Conservation (phyloP, 371 early-diverging fungal genomes). For the Syncephalastrum contaminatum region DNA sequence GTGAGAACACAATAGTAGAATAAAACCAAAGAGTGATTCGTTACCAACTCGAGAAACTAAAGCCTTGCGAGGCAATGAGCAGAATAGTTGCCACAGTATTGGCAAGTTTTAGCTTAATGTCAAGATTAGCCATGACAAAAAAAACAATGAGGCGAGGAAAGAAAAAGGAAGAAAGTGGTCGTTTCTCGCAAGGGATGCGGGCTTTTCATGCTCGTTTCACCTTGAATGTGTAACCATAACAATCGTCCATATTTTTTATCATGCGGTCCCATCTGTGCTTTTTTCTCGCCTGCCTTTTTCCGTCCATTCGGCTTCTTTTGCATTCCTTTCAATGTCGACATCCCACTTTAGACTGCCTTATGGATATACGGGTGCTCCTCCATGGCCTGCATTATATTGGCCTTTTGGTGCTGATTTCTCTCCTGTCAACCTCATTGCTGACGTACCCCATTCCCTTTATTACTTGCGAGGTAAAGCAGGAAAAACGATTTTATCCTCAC, state of each 20-base stretch:
- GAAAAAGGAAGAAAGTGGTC: constrained; percentile 4
- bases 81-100: constrained; percentile 41
- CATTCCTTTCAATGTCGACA: constrained; percentile 23
- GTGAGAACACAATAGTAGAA: too few relatives aligned
- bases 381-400: constrained; percentile 68
- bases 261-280: not conserved
- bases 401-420: constrained; percentile 50
- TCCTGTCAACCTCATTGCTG: constrained; percentile 39
- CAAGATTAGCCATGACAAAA: constrained; percentile 36
- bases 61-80: constrained; percentile 37
- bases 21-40: too few relatives aligned
- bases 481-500: constrained; percentile 9
- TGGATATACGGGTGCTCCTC: constrained; percentile 52
- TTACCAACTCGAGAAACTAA: constrained; percentile 37
- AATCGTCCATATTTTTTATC: not conserved
- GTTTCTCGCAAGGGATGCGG: not conserved
- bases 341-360: constrained; percentile 50
- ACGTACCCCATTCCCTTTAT: constrained; percentile 47
- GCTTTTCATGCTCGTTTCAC: too few relatives aligned
- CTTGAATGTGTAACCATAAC: too few relatives aligned
- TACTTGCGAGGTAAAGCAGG: constrained; percentile 33
- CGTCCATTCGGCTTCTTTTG: not conserved
- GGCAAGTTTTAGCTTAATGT: constrained; percentile 40
- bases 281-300: constrained; percentile 1
- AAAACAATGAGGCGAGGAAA: constrained; percentile 5